Evolutionary conservation across 1,284 basidiomycete genomes (phyloP).

Genomic region (Cryptococcus neoformans): DNA sequence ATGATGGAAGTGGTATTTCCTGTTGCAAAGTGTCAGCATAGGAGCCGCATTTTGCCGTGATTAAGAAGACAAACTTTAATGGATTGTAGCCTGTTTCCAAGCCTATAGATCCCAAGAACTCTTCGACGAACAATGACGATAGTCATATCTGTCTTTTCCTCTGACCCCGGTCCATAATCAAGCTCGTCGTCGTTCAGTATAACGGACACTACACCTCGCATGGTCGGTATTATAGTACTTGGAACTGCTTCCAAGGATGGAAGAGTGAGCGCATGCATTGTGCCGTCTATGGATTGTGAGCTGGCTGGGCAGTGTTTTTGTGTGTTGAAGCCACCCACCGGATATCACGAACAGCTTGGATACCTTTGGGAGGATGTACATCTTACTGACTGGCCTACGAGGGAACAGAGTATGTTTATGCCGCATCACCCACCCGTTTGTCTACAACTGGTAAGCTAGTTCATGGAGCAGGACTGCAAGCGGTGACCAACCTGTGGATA

Average conservation of each 20-base stretch:
- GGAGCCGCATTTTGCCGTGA: neutral
- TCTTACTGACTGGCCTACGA: slow-evolving; percentile 62
- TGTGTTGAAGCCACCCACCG: slow-evolving; percentile 51
- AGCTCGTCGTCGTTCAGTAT: slow-evolving; percentile 69
- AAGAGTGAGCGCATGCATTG: slow-evolving; percentile 72
- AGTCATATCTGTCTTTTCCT: slow-evolving; percentile 60
- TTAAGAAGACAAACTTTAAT: slow-evolving; percentile 54
- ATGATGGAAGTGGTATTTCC: slow-evolving; percentile 75
- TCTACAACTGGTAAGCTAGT: slow-evolving; percentile 1
- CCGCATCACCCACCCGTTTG: slow-evolving; percentile 41
- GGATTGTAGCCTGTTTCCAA: slow-evolving; percentile 60
- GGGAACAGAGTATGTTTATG: slow-evolving; percentile 46
- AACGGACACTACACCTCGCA: slow-evolving; percentile 72
- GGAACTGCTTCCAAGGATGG: slow-evolving; percentile 72
- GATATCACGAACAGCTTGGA: slow-evolving; percentile 66
- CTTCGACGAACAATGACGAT: slow-evolving; percentile 73
- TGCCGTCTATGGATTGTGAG: slow-evolving; percentile 56
- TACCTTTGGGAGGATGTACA: slow-evolving; percentile 71
- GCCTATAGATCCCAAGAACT: slow-evolving; percentile 63
- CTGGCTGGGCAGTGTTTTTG: neutral
- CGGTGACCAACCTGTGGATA: slow-evolving; percentile 16
- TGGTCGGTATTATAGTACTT: slow-evolving; percentile 60
- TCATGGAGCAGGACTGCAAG: neutral
- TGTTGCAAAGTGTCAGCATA: slow-evolving; percentile 33
- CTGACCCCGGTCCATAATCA: slow-evolving; percentile 59